Evolutionary conservation across 2,329 filamentous ascomycete genomes (phyloP).

Genomic region (Claviceps cyperi): DNA sequence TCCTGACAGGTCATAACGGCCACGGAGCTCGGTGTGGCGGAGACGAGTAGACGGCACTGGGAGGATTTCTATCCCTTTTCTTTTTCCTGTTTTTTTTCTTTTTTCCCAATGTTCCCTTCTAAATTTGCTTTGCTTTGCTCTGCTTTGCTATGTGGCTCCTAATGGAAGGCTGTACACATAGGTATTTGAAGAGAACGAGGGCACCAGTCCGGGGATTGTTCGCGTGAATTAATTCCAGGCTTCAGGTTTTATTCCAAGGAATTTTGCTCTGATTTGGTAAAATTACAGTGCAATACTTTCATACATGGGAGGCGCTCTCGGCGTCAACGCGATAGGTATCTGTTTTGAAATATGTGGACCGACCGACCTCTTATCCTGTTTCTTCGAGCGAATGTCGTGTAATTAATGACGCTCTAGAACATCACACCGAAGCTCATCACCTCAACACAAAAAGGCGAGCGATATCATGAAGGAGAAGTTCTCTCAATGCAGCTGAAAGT

Average conservation of each 20-base stretch:
- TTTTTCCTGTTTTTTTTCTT: background rate
- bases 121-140: background rate
- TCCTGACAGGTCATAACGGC: background rate
- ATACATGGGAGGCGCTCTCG: too few relatives aligned
- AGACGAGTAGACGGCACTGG: too few relatives aligned
- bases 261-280: conserved; percentile 9
- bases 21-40: background rate
- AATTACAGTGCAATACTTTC: conserved; percentile 7
- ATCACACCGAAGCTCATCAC: too few relatives aligned
- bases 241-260: background rate
- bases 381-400: too few relatives aligned
- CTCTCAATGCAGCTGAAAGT: too few relatives aligned
- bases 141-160: background rate
- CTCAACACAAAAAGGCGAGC: too few relatives aligned
- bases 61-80: background rate
- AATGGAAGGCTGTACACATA: background rate
- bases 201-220: background rate
- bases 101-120: background rate
- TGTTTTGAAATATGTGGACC: too few relatives aligned
- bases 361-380: too few relatives aligned
- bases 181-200: background rate
- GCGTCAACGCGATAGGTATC: too few relatives aligned
- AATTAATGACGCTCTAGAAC: too few relatives aligned
- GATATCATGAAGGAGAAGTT: too few relatives aligned
- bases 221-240: background rate